These are phyloP conservation scores for Suhomyces bolitotheri DNA, from an alignment of 1,139 yeast genomes.

Conservation along the genomic window DNA sequence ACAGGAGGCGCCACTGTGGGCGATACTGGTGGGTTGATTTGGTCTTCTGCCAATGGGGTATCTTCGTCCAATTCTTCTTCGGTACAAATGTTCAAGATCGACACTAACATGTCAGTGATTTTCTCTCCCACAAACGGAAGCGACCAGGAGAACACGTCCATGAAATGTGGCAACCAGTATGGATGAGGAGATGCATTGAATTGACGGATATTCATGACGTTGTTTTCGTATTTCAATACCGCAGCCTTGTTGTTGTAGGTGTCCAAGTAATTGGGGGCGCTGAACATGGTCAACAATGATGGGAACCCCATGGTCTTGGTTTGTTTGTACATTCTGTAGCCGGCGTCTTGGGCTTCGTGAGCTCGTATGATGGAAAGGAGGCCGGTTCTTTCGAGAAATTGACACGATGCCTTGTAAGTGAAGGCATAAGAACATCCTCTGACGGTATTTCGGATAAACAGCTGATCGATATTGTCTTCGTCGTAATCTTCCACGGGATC, in stretches of 20 bases:
- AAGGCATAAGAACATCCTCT: slow-evolving; percentile 94
- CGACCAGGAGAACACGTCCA: slow-evolving; percentile 98
- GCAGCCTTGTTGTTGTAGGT: slow-evolving; percentile 96
- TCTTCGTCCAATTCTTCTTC: slow-evolving; percentile 91
- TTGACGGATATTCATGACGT: slow-evolving; percentile 94
- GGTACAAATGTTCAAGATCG: slow-evolving; percentile 89
- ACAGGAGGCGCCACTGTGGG: slow-evolving; percentile 9
- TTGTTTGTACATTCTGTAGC: slow-evolving; percentile 90
- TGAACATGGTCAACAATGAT: slow-evolving; percentile 83
- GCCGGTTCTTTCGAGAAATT: slow-evolving; percentile 77
- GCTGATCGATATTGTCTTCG: slow-evolving; percentile 54
- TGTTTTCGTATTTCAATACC: slow-evolving; percentile 83
- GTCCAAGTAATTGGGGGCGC: slow-evolving; percentile 95
- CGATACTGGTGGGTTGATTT: slow-evolving; percentile 5
- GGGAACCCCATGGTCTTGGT: slow-evolving; percentile 92
- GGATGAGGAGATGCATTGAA: slow-evolving; percentile 94
- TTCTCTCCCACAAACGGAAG: slow-evolving; percentile 97
- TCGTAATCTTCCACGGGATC: slow-evolving; percentile 93
- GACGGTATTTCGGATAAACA: slow-evolving; percentile 66
- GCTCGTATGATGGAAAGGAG: slow-evolving; percentile 86
- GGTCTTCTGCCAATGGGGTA: slow-evolving; percentile 43
- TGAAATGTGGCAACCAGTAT: slow-evolving; percentile 93
- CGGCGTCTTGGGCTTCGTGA: slow-evolving; percentile 98
- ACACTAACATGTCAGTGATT: slow-evolving; percentile 88
- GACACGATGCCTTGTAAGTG: slow-evolving; percentile 82